Evolutionary conservation across 805 yeast species (phyloP), one percentile per base, ranked within the genome.

Genomic region (Starmera pachycereana): DNA sequence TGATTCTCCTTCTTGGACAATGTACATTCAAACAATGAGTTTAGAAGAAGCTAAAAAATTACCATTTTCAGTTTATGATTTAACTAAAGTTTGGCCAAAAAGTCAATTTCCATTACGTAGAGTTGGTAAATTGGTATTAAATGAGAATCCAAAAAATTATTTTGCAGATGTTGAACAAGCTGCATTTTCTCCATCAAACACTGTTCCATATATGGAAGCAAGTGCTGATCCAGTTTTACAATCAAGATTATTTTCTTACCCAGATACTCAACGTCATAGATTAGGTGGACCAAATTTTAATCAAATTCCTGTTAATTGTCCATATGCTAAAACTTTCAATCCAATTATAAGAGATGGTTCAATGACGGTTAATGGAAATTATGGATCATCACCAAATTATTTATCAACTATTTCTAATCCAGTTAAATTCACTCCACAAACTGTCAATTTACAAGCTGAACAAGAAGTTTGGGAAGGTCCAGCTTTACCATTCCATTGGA

Each of bases 21-120:
- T 75, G 46, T 85, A 81, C 63, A 64, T 87, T 40, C 96, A 87
- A 68, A 74, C 85, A 35, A 87, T 87, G 95, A 82, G 95, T 30
- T 74, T 75, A 45, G 84, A 77, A 51, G 78, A 87, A 63, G 87
- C 95, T 44, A 72, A 80, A 61, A 63, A 76, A 44, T 74, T 74
- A 37, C 81, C 81, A 57, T 86, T 82, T 65, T 81, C 90, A 6
- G 89, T 88, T 35, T 86, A 84, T 58, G 96, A 87, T 63, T 71
- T 87, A 61, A 87, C 96, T 47, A 88, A 88, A 68, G 82, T 84
- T 41, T 87, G 96, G 96, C 87, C 96, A 30, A 94, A 87, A 58
- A 67, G 65, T 51, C 80, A 86, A 42, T 87, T 77, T 71, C 96
- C 96, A 56, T 63, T 87, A 66, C 76, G 95, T 62, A 78, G 78